A percentile compares a stretch with the other conserved stretches of the same genome.
These are phyloP conservation scores for Filobasidium uniguttulatum DNA, from an alignment of 1,284 basidiomycete species.

Conservation along the genomic window DNA sequence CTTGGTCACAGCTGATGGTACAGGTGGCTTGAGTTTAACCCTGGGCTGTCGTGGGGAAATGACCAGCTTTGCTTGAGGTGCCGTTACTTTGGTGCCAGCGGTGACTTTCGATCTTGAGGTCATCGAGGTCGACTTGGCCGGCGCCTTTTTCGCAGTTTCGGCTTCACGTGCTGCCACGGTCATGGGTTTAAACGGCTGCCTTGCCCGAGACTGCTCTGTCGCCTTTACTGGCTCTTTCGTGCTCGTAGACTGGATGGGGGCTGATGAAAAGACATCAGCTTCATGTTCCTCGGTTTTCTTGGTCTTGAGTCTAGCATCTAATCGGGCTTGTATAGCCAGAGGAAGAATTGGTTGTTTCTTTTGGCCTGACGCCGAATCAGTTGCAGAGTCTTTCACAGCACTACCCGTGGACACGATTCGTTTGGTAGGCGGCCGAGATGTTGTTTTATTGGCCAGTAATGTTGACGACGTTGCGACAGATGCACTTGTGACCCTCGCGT, in stretches of 20 bases:
- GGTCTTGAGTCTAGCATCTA: not conserved
- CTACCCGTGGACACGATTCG: not conserved
- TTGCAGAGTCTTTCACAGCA: too few relatives aligned
- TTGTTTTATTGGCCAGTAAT: too few relatives aligned
- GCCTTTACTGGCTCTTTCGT: not conserved
- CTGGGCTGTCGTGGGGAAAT: slow-evolving; percentile 8
- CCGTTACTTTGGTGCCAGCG: not conserved
- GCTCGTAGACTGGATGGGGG: not conserved
- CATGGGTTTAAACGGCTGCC: not conserved
- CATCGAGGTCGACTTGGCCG: not conserved
- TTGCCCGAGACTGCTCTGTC: not conserved
- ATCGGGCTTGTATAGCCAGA: not conserved
- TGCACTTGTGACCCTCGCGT: not conserved
- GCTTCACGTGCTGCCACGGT: not conserved
- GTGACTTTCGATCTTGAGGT: not conserved
- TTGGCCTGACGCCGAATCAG: too few relatives aligned
- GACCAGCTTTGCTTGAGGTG: slow-evolving; percentile 7
- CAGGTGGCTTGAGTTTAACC: slow-evolving; percentile 10
- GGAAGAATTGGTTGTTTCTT: not conserved
- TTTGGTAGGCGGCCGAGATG: too few relatives aligned
- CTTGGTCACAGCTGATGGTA: slow-evolving; percentile 7
- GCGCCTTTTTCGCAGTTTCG: not conserved
- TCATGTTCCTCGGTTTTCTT: not conserved
- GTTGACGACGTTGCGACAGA: too few relatives aligned
- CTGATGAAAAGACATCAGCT: not conserved